phyloP scores from a whole-genome alignment of 345 rosid species.

The Eucalyptus albens region DNA sequence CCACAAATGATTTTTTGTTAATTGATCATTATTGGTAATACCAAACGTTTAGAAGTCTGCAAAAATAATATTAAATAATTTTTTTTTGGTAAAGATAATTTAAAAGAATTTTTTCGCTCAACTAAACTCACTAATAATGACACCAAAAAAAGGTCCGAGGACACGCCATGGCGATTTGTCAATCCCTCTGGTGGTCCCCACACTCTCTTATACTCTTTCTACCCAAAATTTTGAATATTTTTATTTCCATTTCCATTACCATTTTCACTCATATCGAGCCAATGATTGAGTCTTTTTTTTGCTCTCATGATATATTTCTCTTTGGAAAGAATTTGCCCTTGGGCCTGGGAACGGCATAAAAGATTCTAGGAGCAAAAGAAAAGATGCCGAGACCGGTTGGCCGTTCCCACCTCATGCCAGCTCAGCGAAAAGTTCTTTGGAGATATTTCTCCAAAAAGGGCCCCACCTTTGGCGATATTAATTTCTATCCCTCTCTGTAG shows the following conservation, averaged over 20 bases:
- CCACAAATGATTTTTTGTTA: neutral
- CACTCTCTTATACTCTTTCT: neutral
- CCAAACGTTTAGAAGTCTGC: neutral
- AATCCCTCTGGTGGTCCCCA: neutral
- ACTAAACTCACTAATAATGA: neutral
- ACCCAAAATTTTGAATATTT: neutral
- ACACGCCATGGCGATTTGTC: neutral
- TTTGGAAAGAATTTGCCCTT: neutral
- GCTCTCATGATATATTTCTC: neutral
- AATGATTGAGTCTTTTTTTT: neutral
- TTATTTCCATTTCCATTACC: neutral
- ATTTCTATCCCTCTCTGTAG: neutral
- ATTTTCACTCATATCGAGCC: neutral
- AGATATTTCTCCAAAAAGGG: neutral
- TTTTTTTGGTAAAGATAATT: neutral
- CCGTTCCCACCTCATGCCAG: neutral
- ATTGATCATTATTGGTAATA: neutral
- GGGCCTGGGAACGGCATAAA: neutral
- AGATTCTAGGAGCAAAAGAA: neutral
- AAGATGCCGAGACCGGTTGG: neutral
- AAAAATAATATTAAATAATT: neutral
- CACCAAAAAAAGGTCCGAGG: neutral
- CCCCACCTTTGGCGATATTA: neutral
- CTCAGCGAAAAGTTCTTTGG: neutral
- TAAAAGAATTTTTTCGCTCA: neutral